A percentile compares a stretch with the other conserved stretches of the same genome.
Evolutionary conservation across 208 protist species (phyloP).

Genomic region (Trichomonas vaginalis): DNA sequence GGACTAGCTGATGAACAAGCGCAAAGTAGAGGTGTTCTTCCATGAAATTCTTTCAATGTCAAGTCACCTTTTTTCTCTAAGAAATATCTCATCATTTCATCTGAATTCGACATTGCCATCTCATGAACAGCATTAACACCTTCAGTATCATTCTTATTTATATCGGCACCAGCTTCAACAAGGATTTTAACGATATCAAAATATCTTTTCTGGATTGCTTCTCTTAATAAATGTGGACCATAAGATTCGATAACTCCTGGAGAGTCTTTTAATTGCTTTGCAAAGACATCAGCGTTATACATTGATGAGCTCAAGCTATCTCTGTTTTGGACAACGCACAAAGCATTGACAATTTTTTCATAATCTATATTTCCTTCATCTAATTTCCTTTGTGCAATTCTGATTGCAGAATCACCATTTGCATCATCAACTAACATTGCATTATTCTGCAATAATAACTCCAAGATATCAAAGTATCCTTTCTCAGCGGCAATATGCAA

Average conservation of each 20-base stretch:
- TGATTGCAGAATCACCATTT: neutral
- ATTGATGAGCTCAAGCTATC: neutral
- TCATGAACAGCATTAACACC: neutral
- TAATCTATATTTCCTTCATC: neutral
- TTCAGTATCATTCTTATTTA: neutral
- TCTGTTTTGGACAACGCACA: neutral
- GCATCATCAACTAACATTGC: neutral
- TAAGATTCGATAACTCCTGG: neutral
- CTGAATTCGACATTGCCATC: neutral
- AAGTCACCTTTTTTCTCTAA: neutral
- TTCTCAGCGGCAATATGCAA: neutral
- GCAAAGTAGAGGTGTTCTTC: neutral
- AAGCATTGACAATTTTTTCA: neutral
- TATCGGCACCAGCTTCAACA: neutral
- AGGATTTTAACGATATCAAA: neutral
- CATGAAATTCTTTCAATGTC: neutral
- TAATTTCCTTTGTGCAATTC: neutral
- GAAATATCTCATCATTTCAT: neutral
- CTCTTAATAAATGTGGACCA: neutral
- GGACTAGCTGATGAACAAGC: neutral
- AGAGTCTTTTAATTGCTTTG: neutral
- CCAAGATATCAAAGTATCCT: neutral
- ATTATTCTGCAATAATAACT: neutral
- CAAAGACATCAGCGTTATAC: neutral
- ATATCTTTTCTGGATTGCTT: neutral